phyloP scores from a whole-genome alignment of 805 yeast genomes.

The Grigorovia jiainica region DNA sequence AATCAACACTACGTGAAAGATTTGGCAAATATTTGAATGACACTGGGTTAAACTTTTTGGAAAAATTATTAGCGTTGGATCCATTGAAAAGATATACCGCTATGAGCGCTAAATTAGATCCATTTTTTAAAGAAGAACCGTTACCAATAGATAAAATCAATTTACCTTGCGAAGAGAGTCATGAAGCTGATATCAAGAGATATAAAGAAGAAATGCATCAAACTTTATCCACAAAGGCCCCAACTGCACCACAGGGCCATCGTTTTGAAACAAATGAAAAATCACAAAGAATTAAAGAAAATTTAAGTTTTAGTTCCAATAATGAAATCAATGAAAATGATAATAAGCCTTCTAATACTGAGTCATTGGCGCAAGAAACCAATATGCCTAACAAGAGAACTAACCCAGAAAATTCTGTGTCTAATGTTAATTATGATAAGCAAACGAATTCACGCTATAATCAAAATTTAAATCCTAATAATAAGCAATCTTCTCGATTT shows the following conservation, averaged over 20 bases:
- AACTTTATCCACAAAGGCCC: conserved; percentile 26
- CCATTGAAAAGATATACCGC: conserved; percentile 75
- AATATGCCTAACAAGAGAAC: not conserved
- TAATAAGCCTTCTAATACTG: no score
- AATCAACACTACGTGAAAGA: conserved; percentile 38
- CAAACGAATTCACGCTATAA: not conserved
- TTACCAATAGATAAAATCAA: conserved; percentile 46
- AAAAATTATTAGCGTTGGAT: conserved; percentile 55
- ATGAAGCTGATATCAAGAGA: conserved; percentile 71
- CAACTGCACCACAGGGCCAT: conserved; percentile 28
- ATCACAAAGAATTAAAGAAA: not conserved
- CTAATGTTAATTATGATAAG: not conserved
- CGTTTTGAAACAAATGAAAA: conserved; percentile 9
- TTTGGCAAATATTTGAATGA: conserved; percentile 34
- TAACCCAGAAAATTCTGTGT: not conserved
- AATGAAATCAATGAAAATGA: no score
- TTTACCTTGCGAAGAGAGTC: conserved; percentile 77
- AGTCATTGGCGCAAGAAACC: no score
- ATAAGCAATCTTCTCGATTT: not conserved
- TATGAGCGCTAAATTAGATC: conserved; percentile 59
- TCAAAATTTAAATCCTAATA: not conserved
- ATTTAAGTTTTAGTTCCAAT: not conserved
- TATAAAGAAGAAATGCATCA: conserved; percentile 36
- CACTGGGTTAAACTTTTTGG: conserved; percentile 46
- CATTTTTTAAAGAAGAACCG: conserved; percentile 61